phyloP scores from a whole-genome alignment of 78 protist species.

The Polysphondylium violaceum region DNA sequence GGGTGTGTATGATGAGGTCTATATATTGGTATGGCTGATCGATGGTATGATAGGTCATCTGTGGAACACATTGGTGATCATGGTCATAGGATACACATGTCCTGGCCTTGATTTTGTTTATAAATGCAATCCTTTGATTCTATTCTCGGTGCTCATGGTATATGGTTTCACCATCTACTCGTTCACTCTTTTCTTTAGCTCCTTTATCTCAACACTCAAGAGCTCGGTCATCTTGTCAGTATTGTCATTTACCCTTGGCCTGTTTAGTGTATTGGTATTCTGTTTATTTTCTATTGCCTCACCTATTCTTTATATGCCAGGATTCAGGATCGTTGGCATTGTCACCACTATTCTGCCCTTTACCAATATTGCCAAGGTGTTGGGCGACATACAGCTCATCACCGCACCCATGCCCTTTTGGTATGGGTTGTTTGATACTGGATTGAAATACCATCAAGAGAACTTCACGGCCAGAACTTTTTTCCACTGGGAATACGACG shows the following conservation, averaged over 20 bases:
- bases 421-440: too few relatives aligned
- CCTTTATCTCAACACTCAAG: not conserved
- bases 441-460: too few relatives aligned
- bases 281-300: too few relatives aligned
- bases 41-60: constrained; percentile 15
- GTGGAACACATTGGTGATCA: not conserved
- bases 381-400: too few relatives aligned
- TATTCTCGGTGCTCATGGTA: constrained; percentile 6
- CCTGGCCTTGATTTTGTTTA: not conserved
- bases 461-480: too few relatives aligned
- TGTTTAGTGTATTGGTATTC: not conserved
- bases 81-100: constrained; percentile 30
- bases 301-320: too few relatives aligned
- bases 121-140: not conserved
- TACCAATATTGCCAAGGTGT: too few relatives aligned
- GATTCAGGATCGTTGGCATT: too few relatives aligned
- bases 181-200: not conserved
- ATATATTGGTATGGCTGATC: constrained; percentile 5
- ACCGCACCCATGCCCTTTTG: too few relatives aligned
- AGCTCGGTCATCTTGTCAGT: constrained; percentile 8
- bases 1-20: constrained; percentile 30
- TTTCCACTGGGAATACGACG: too few relatives aligned
- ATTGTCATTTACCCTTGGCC: not conserved
- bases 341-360: too few relatives aligned
- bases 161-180: constrained; percentile 1